Evolutionary conservation across 306 rosid genomes (phyloP), one percentile per base, ranked within the genome.

Genomic region (Lagenaria siceraria): DNA sequence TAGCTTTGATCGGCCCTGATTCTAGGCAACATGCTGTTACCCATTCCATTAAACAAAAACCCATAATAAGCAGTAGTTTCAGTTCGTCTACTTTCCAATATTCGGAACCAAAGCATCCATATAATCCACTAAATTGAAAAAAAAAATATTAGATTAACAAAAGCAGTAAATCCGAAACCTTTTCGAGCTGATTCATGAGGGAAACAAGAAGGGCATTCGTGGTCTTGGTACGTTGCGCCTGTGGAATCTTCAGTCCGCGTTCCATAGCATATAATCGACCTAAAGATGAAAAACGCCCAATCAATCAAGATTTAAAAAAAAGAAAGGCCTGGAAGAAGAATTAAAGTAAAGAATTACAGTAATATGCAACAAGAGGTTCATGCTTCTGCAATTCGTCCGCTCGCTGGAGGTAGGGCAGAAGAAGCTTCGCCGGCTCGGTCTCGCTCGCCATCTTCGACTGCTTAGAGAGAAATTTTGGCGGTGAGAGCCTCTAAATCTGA

Each of bases 191-290:
- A 10, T 96, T 96, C 97, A 96, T 96, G 51, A 96, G 96, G n/a
- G 99, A 96, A 81, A 92, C 40, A 27, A 96, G 98, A 70, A 96
- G 86, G 79, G 99, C 74, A 83, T 84, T 92, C 22, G 99, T 96
- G 54, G 97, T 96, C 83, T 96, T 90, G 63, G 99, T 96, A 77
- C 99, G 99, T 69, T 90, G 97, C 81, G 78, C 79, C 87, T 83
- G 92, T 31, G 98, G 96, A 85, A 96, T 89, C 96, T 79, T 96
- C 72, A 96, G 82, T 25, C 99, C 99, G 52, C 93, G 87, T 75
- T 96, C 99, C 99, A 96, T 96, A 49, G 99, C 98, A 83, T 90
- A 92, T 56, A 96, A 87, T 80, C 99, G 98, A 88, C 98, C 99
- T 96, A 70, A 76, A 68, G 55, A 61, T 52, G 8, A 43, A 43